Percentiles rank a stretch among this genome's conserved stretches.
Conservation (phyloP, 495 filamentous ascomycete genomes). For the Apodospora peruviana region DNA sequence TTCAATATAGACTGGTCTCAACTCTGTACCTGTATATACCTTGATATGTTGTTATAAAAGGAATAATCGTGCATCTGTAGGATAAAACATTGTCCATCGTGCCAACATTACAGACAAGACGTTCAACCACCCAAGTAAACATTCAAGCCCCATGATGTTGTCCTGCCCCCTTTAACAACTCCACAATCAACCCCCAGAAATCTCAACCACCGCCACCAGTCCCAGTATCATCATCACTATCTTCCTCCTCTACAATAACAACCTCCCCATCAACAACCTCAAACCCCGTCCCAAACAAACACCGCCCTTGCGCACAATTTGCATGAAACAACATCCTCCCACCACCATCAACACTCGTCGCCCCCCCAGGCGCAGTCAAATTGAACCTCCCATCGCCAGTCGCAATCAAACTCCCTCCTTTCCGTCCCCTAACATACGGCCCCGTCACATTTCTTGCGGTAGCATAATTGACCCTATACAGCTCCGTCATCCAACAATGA, state of each 20-base stretch:
- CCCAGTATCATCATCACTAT: not conserved
- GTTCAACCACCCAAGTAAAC: no score
- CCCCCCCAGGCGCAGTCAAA: slow-evolving; percentile 49
- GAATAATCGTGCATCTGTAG: no score
- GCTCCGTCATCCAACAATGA: slow-evolving; percentile 46
- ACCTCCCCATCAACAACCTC: slow-evolving; percentile 2
- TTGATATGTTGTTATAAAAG: no score
- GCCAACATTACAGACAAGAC: no score
- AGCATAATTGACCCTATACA: slow-evolving; percentile 54
- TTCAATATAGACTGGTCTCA: no score
- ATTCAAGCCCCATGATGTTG: no score
- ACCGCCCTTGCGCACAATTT: slow-evolving; percentile 38
- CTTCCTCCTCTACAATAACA: not conserved
- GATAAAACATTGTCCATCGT: no score
- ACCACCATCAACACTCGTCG: slow-evolving; percentile 34
- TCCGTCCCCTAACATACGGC: slow-evolving; percentile 35
- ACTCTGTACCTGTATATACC: no score
- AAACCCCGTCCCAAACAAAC: slow-evolving; percentile 24
- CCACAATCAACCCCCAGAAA: not conserved
- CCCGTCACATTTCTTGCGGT: slow-evolving; percentile 40
- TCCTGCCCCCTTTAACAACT: not conserved
- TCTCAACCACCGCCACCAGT: not conserved
- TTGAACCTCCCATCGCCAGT: slow-evolving; percentile 30
- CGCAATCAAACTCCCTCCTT: slow-evolving; percentile 29
- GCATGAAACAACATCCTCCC: slow-evolving; percentile 49